Evolutionary conservation across 2,329 filamentous ascomycete species (phyloP).

Genomic region (Chaetomiaceae sp.): DNA sequence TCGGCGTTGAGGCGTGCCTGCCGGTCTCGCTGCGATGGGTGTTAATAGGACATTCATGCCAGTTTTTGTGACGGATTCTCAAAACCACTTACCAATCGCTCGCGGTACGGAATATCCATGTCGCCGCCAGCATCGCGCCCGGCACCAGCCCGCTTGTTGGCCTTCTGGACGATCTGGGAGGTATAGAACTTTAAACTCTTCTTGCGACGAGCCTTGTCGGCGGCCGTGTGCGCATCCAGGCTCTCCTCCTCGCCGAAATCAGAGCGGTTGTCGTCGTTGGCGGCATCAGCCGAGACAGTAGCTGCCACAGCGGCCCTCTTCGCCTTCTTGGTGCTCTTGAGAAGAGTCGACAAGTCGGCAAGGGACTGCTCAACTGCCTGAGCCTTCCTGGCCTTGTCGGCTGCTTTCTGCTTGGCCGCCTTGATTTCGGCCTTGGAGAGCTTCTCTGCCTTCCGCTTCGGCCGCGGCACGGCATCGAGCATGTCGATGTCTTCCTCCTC

Average conservation of each 20-base stretch:
- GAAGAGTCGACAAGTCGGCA: constrained; percentile 62
- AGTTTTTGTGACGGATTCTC: background rate
- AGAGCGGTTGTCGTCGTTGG: constrained; percentile 57
- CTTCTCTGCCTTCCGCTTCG: constrained; percentile 28
- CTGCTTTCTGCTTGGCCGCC: constrained; percentile 36
- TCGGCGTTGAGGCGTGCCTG: constrained; percentile 83
- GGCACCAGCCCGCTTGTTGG: constrained; percentile 72
- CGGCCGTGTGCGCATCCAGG: constrained; percentile 70
- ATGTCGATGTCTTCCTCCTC: constrained; percentile 29
- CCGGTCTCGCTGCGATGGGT: constrained; percentile 54
- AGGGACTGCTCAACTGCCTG: constrained; percentile 64
- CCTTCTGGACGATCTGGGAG: constrained; percentile 91
- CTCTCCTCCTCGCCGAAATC: constrained; percentile 89
- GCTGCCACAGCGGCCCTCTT: constrained; percentile 29
- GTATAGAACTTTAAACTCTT: constrained; percentile 97
- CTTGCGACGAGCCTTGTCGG: constrained; percentile 83
- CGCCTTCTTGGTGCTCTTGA: constrained; percentile 40
- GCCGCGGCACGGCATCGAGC: constrained; percentile 11
- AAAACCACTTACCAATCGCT: constrained; percentile 52
- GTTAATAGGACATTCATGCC: constrained; percentile 2
- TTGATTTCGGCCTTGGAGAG: constrained; percentile 32
- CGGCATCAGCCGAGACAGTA: constrained; percentile 36
- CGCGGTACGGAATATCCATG: constrained; percentile 77
- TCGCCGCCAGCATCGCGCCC: constrained; percentile 73
- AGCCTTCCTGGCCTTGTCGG: constrained; percentile 35